A percentile compares a stretch with the other conserved stretches of the same genome.
Evolutionary conservation across 1,284 basidiomycete species (phyloP).

Genomic region (Ustilago xerochloae): DNA sequence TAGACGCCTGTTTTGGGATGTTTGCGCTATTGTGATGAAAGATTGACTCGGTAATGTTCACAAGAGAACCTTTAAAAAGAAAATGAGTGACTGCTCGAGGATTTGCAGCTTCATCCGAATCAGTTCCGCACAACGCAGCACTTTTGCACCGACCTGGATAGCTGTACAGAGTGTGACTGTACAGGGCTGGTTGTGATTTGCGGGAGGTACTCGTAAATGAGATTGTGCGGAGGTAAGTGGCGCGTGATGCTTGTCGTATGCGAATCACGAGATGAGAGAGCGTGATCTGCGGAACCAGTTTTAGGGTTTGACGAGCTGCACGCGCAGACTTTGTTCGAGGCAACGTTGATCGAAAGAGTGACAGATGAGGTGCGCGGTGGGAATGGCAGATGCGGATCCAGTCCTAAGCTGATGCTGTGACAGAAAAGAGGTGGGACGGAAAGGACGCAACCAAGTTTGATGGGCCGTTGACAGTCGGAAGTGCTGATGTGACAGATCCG

Average conservation of each 20-base stretch:
- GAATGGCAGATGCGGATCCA: neutral
- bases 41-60: too few species aligned
- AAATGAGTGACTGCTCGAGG: too few species aligned
- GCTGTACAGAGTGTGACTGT: neutral
- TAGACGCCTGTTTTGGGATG: too few species aligned
- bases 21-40: too few species aligned
- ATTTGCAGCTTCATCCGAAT: neutral
- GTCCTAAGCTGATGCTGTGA: neutral
- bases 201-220: slow-evolving; percentile 3
- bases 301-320: slow-evolving; percentile 8
- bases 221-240: slow-evolving; percentile 21
- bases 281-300: slow-evolving; percentile 3
- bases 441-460: neutral
- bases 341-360: slow-evolving; percentile 9
- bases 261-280: slow-evolving; percentile 9
- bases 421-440: neutral
- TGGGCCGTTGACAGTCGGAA: neutral
- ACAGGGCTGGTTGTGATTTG: neutral
- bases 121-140: neutral
- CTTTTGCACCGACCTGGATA: neutral
- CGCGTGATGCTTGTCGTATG: slow-evolving; percentile 1
- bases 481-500: neutral
- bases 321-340: slow-evolving; percentile 11
- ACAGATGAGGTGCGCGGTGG: slow-evolving; percentile 23
- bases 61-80: slow-evolving; percentile 2